Conservation (phyloP, 495 filamentous ascomycete species). For the Podospora pseudopauciseta region DNA sequence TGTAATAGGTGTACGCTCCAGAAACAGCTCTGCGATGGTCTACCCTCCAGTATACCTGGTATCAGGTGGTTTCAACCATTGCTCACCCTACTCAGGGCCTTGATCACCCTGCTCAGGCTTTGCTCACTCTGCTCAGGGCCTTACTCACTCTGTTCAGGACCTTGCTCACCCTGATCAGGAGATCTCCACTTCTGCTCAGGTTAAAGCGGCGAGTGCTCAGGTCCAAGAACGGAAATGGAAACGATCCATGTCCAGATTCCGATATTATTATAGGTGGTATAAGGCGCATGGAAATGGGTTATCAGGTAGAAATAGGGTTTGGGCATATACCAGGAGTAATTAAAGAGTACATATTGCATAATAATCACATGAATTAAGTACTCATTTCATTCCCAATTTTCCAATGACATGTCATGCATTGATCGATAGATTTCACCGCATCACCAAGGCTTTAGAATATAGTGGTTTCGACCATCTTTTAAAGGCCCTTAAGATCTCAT, state of each 20-base stretch:
- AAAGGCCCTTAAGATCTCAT: no score
- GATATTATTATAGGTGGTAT: not conserved
- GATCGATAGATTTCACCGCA: no score
- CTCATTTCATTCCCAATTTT: no score
- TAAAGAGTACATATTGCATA: no score
- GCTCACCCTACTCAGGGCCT: not conserved
- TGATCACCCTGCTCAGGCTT: not conserved
- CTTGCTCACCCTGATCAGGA: not conserved
- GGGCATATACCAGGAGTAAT: no score
- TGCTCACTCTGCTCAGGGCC: not conserved
- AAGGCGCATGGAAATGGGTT: no score
- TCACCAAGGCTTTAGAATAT: no score
- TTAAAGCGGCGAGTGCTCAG: conserved; percentile 2
- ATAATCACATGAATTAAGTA: no score
- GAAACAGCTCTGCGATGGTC: not conserved
- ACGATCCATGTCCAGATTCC: not conserved
- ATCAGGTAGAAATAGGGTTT: no score
- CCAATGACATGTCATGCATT: no score
- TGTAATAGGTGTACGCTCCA: not conserved
- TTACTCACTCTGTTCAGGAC: not conserved
- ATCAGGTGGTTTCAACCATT: not conserved
- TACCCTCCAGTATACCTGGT: not conserved
- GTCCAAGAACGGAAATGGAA: conserved; percentile 2
- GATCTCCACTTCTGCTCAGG: conserved; percentile 2
- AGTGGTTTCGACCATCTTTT: no score